Percentiles rank a stretch among this genome's conserved stretches.
These are phyloP conservation scores for Podospora anserina DNA, from an alignment of 495 filamentous ascomycete genomes.

Conservation along the genomic window DNA sequence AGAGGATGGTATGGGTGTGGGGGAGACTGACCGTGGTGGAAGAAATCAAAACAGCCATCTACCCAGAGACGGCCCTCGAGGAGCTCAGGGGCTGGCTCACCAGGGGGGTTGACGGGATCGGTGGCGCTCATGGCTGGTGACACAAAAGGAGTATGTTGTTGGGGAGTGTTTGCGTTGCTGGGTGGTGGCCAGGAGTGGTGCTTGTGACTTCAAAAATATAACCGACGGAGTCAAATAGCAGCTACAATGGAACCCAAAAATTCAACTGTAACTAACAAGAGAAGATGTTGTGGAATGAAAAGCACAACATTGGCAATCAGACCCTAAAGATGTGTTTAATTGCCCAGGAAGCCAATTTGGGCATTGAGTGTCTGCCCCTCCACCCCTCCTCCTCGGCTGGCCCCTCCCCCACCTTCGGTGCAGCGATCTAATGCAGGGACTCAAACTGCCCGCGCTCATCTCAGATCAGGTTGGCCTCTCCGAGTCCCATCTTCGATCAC, in stretches of 20 bases:
- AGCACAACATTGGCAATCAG: background rate
- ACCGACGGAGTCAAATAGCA: background rate
- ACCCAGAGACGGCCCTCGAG: constrained; percentile 85
- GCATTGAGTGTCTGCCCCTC: constrained; percentile 9
- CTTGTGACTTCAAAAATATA: background rate
- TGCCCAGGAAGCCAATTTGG: constrained; percentile 9
- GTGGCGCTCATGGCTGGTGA: constrained; percentile 23
- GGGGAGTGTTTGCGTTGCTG: background rate
- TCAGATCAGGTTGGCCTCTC: background rate
- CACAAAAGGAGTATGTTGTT: background rate
- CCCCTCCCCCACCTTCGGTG: constrained; percentile 12
- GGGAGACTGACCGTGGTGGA: constrained; percentile 72
- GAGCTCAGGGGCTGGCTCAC: constrained; percentile 45
- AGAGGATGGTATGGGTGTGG: background rate
- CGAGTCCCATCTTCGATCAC: background rate
- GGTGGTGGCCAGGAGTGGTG: background rate
- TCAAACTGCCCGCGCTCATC: background rate
- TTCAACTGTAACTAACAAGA: background rate
- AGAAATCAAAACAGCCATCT: constrained; percentile 98
- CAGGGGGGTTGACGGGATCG: constrained; percentile 27
- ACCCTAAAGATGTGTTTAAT: background rate
- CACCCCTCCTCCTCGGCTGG: constrained; percentile 5
- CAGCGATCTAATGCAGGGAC: background rate
- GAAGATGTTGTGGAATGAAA: background rate
- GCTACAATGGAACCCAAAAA: background rate